Base-by-base conservation (phyloP, 495 filamentous ascomycete genomes). In the Aspergillus bertholletiae region DNA sequence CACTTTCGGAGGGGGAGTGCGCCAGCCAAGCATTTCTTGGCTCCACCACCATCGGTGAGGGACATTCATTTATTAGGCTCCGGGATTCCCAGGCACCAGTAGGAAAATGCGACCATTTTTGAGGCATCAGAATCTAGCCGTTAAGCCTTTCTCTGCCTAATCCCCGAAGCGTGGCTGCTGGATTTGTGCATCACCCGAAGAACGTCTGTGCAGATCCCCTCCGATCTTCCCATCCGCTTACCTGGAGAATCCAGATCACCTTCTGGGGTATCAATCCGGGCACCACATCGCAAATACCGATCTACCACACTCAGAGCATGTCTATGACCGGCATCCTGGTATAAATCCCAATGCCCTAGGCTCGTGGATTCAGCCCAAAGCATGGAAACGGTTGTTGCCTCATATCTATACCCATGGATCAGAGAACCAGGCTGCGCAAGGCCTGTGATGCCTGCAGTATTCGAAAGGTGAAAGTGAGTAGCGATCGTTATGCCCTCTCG, bases 391-490 rank as follows among this genome's bases (percentile, higher is more conserved):
- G 46, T 53, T 46, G 57, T 44, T 60, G 53, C 46, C 43, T 53
- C 34, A 49, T 23, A 43, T 54, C 54, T 57, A 55, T 49, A 58
- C 59, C 46, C 49, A 77, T 77, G 74, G 73, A 76, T 62, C 57
- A 59, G 47, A 71, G 71, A 67, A 72, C 68, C 34, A 69, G 89
- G 50, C 73, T 92, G 50, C 84, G 86, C 41, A 88, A 89, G 64
- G 89, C 89, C 20, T 94, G 89, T 67, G 89, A 94, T 68, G 86
- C 87, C 72, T 94, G 89, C 69, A 91, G 87, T 60, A 82, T 87
- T 59, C 84, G 89, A 28, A 94, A 94, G 64, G 88, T 94, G 24
- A 94, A 93, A 83, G 88, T 90, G 66, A 39, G 57, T 61, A 18
- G 21, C 7, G 21, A 2, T 17, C 46, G 37, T 64, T 39, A 2